These are phyloP conservation scores for Tympanopsis confertula DNA, from an alignment of 2,329 filamentous ascomycete genomes.

Conservation along the genomic window DNA sequence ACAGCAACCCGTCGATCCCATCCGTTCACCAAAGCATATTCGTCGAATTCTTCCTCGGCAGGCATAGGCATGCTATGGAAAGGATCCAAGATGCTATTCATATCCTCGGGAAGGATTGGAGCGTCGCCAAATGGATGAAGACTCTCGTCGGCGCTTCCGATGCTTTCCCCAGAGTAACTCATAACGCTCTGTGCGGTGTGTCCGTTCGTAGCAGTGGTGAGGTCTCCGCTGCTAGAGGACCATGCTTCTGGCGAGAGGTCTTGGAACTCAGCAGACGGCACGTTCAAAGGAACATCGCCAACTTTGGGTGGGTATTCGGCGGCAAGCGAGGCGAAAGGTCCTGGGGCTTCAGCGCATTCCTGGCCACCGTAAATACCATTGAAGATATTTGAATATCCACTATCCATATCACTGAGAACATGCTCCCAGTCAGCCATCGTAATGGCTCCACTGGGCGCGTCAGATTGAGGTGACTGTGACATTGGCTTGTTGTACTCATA, in stretches of 20 bases:
- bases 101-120: not conserved
- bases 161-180: not conserved
- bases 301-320: not conserved
- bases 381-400: not conserved
- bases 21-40: not conserved
- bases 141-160: not conserved
- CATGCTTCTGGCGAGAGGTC: not conserved
- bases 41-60: not conserved
- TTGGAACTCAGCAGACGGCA: not conserved
- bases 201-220: not conserved
- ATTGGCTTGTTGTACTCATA: not conserved
- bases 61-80: not conserved
- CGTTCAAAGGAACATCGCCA: not conserved
- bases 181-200: not conserved
- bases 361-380: not conserved
- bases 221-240: not conserved
- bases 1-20: constrained; percentile 1
- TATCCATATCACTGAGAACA: constrained; percentile 1
- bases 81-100: not conserved
- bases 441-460: not conserved
- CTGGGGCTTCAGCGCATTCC: not conserved
- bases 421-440: not conserved
- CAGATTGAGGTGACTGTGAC: not conserved
- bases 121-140: not conserved
- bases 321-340: not conserved